Percentiles rank a stretch among this genome's conserved stretches.
These are phyloP conservation scores for Colletotrichum eleusines DNA, from an alignment of 2,329 filamentous ascomycete genomes.

Conservation along the genomic window DNA sequence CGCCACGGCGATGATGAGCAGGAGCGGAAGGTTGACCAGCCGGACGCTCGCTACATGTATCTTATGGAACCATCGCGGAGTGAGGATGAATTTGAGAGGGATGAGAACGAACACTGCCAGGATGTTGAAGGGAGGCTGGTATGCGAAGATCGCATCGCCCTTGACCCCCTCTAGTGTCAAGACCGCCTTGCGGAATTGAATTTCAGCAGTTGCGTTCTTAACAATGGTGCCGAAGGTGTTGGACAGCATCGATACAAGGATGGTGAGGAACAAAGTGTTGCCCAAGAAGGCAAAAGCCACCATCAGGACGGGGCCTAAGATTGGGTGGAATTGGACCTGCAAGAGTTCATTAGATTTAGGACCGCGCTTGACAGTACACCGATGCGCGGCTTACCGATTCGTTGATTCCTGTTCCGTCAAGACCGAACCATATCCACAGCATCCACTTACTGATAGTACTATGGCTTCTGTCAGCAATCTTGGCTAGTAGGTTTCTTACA, in stretches of 20 bases:
- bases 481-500: no score
- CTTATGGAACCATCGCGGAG: conserved; percentile 90
- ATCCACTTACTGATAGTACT: conserved; percentile 88
- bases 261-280: conserved; percentile 90
- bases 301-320: conserved; percentile 85
- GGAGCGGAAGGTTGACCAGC: conserved; percentile 78
- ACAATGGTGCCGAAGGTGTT: conserved; percentile 87
- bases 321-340: conserved; percentile 78
- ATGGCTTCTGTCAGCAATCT: conserved; percentile 10
- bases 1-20: conserved; percentile 77
- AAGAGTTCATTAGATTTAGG: conserved; percentile 34
- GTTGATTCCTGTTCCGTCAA: conserved; percentile 77
- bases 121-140: conserved; percentile 87
- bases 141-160: conserved; percentile 84
- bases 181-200: conserved; percentile 84
- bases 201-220: conserved; percentile 82
- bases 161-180: conserved; percentile 89
- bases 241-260: conserved; percentile 87
- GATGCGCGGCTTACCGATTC: conserved; percentile 57
- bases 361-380: neutral
- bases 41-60: conserved; percentile 84
- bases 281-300: conserved; percentile 87
- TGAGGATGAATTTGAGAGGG: conserved; percentile 81
- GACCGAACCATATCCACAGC: conserved; percentile 92
- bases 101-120: conserved; percentile 79